Percentiles rank a stretch among this genome's conserved stretches.
Conservation (phyloP, 352 stramenopile genomes). For the Phytophthora crassamura region DNA sequence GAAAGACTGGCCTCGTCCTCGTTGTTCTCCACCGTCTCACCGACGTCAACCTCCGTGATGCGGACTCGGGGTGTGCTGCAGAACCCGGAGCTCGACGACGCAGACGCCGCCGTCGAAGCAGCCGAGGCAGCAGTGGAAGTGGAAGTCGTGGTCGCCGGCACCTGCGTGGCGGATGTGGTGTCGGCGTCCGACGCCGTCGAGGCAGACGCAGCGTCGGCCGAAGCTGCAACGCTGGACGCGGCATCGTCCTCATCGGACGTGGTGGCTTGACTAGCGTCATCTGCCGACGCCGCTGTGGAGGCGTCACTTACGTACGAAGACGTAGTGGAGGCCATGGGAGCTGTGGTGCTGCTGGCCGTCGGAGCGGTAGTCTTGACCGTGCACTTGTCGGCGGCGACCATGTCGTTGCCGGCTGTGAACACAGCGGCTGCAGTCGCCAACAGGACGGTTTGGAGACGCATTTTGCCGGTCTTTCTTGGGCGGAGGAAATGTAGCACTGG, state of each 20-base stretch:
- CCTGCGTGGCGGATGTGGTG: constrained; percentile 5
- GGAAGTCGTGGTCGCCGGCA: constrained; percentile 3
- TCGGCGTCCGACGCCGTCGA: constrained; percentile 20
- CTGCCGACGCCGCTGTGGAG: not conserved
- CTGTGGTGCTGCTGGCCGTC: not conserved
- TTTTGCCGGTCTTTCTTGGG: constrained; percentile 5
- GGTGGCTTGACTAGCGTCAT: constrained; percentile 5
- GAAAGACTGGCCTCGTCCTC: constrained; percentile 58
- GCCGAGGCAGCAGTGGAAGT: not conserved
- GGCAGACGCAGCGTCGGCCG: not conserved
- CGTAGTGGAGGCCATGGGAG: constrained; percentile 8
- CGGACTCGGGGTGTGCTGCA: constrained; percentile 39
- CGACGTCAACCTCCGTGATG: constrained; percentile 49
- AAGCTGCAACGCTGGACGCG: not conserved
- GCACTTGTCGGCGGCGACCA: constrained; percentile 10
- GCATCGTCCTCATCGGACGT: constrained; percentile 1
- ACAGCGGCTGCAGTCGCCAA: constrained; percentile 7
- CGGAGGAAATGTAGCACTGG: constrained; percentile 11
- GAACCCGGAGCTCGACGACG: constrained; percentile 12
- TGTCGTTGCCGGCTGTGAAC: constrained; percentile 8
- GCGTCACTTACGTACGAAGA: constrained; percentile 11
- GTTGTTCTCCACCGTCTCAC: constrained; percentile 35
- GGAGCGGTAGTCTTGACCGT: constrained; percentile 16
- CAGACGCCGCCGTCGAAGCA: not conserved
- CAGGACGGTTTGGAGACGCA: constrained; percentile 22